These are phyloP conservation scores for Mortierella alpina DNA, from an alignment of 192 early-diverging fungal genomes.

Conservation along the genomic window DNA sequence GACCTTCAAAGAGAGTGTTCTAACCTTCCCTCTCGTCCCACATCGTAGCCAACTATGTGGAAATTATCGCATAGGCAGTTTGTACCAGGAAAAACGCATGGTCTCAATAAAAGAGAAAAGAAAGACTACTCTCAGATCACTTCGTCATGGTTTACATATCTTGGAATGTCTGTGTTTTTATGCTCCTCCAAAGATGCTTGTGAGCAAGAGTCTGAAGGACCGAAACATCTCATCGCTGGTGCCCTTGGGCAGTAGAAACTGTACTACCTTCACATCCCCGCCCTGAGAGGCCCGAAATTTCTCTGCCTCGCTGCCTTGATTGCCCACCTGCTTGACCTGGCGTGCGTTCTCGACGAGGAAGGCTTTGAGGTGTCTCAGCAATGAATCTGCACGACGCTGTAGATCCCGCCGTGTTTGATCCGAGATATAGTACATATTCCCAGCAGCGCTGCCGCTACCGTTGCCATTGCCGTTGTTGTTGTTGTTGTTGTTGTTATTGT, in stretches of 20 bases:
- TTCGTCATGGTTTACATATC: too few species aligned
- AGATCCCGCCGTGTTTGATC: constrained; percentile 56
- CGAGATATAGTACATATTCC: constrained; percentile 8
- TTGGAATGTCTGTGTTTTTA: too few species aligned
- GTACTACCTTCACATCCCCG: constrained; percentile 57
- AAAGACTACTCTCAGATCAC: not conserved
- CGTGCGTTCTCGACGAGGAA: constrained; percentile 68
- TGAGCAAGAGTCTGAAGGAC: constrained; percentile 56
- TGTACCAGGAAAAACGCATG: not conserved
- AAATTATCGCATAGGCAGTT: constrained; percentile 4
- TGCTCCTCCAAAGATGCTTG: constrained; percentile 60
- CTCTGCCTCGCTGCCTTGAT: constrained; percentile 56
- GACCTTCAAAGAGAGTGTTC: not conserved
- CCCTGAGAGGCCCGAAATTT: constrained; percentile 52
- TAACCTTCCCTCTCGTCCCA: not conserved
- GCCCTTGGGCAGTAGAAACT: constrained; percentile 63
- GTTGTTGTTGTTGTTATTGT: constrained; percentile 1
- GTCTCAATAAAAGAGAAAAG: not conserved
- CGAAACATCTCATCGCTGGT: constrained; percentile 60
- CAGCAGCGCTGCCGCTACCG: not conserved
- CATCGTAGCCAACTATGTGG: constrained; percentile 62
- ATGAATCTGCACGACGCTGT: constrained; percentile 57
- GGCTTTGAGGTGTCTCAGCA: constrained; percentile 64
- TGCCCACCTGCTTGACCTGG: constrained; percentile 55
- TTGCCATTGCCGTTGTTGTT: not conserved